Conservation (phyloP, 2,329 filamentous ascomycete genomes). For the Waltergamsia citrina region DNA sequence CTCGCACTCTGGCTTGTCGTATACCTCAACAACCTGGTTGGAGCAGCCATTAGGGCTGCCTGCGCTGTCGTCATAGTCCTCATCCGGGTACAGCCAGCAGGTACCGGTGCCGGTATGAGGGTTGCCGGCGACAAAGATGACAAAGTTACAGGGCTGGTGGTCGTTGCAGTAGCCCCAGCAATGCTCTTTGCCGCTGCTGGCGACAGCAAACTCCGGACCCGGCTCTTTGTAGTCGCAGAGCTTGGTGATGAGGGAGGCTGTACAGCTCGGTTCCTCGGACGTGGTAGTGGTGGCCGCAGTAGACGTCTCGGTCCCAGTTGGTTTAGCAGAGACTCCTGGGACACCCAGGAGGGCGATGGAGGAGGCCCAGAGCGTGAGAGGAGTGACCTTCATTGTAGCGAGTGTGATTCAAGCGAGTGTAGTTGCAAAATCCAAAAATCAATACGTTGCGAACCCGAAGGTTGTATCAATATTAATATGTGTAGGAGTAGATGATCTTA, state of each 20-base stretch:
- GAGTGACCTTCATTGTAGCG: slow-evolving; percentile 12
- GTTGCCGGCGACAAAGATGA: slow-evolving; percentile 17
- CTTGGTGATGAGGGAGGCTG: slow-evolving; percentile 13
- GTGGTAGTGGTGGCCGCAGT: slow-evolving; percentile 10
- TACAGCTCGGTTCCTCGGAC: slow-evolving; percentile 13
- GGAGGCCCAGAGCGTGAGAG: slow-evolving; percentile 10
- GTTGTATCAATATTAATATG: no score
- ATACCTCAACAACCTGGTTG: slow-evolving; percentile 10
- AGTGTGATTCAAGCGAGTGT: slow-evolving; percentile 5
- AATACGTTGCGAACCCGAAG: no score
- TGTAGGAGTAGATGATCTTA: no score
- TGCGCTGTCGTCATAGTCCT: slow-evolving; percentile 13
- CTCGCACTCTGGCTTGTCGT: slow-evolving; percentile 12
- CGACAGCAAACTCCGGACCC: slow-evolving; percentile 12
- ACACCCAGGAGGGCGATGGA: slow-evolving; percentile 9
- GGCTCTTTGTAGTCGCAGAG: slow-evolving; percentile 18
- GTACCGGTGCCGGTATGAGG: slow-evolving; percentile 15
- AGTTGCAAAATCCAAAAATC: not conserved
- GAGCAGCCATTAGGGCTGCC: slow-evolving; percentile 9
- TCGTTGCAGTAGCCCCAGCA: slow-evolving; percentile 20
- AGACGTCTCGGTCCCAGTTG: slow-evolving; percentile 6
- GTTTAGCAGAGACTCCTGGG: slow-evolving; percentile 9
- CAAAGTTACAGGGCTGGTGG: slow-evolving; percentile 18
- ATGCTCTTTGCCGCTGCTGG: slow-evolving; percentile 8
- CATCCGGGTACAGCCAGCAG: slow-evolving; percentile 18